Base-by-base conservation (phyloP, 208 protist genomes). In the Angomonas ambiguus region DNA sequence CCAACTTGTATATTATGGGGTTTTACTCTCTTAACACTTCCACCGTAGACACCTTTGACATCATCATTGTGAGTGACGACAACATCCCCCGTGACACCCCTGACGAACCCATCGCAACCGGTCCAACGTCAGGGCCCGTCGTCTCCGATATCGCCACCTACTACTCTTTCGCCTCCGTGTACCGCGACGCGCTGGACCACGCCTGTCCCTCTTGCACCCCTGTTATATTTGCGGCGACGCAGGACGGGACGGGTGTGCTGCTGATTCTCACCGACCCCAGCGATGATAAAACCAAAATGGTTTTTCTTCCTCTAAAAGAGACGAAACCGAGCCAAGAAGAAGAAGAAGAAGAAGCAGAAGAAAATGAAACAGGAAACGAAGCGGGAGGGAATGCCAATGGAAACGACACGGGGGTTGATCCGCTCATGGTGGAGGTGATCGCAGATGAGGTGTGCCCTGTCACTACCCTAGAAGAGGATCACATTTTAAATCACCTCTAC, bases 1-100 rank as follows among this genome's bases (percentile, higher is more conserved):
- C 6, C 1, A 10, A 65, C 20, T 62, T 71, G 22, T 71, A 65
- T 58, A 60, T 38, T 4, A 24, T 61, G 5, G 66, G 66, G 28
- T 71, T 65, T 49, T n/a, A 53, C 16, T 53, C 45, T 5, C 4
- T 59, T 32, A 28, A 59, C 22, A 32, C 16, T 11, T 28, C 4
- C 8, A 33, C 24, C 4, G 30, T 35, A 28, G 53, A 59, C 18
- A 35, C 30, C 25, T 59, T 35, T 59, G 53, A 59, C 25, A 35
- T 30, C 53, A 59, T 59, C 34, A 20, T 53, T 8, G 45, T 53
- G 45, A 20, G 8, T 3, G 45, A 53, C 45, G 45, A 53, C 45
- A 53, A 53, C 45, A 53, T 53, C 8, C 45, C 45, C 18, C 18
- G 24, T 27, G 20, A 53, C 45, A 53, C 45, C 45, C 45, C 45